phyloP scores from a whole-genome alignment of 169 alveolate genomes.

The Eimeria falciformis region DNA sequence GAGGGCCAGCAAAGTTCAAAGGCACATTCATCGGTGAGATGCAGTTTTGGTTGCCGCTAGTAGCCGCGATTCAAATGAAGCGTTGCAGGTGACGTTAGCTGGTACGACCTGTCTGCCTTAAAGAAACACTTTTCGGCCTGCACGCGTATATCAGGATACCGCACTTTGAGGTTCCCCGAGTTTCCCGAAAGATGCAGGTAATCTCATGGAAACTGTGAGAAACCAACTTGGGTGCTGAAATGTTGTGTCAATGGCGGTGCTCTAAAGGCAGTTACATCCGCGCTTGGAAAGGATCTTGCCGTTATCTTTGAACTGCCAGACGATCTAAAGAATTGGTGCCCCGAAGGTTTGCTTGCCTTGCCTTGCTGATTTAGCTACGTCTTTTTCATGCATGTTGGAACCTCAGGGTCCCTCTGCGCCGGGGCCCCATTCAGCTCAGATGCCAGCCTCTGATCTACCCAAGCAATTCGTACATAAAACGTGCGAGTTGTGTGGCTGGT shows the following conservation, averaged over 20 bases:
- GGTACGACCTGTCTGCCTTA: not conserved
- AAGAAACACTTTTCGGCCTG: too few species aligned
- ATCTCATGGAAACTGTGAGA: not conserved
- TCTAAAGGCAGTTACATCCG: slow-evolving; percentile 14
- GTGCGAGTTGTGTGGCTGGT: too few species aligned
- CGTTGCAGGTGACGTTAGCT: slow-evolving; percentile 17
- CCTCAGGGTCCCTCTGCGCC: slow-evolving; percentile 71
- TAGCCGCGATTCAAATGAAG: not conserved
- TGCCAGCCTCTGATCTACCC: not conserved
- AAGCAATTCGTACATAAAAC: too few species aligned
- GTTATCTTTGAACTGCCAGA: slow-evolving; percentile 41
- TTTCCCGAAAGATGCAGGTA: slow-evolving; percentile 12
- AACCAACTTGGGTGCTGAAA: not conserved
- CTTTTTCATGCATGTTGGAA: not conserved
- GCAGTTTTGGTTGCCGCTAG: not conserved
- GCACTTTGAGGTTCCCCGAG: not conserved
- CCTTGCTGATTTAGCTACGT: not conserved
- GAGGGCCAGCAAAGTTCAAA: slow-evolving; percentile 55
- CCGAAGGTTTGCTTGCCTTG: slow-evolving; percentile 25
- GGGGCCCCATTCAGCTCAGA: slow-evolving; percentile 35
- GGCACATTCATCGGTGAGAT: slow-evolving; percentile 5
- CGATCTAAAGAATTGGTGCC: slow-evolving; percentile 64
- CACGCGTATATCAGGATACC: not conserved
- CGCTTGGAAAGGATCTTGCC: slow-evolving; percentile 2
- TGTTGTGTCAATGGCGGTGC: not conserved